Evolutionary conservation across 2,329 filamentous ascomycete species (phyloP), one percentile per base, ranked within the genome.

Genomic region (Fusarium graminum): DNA sequence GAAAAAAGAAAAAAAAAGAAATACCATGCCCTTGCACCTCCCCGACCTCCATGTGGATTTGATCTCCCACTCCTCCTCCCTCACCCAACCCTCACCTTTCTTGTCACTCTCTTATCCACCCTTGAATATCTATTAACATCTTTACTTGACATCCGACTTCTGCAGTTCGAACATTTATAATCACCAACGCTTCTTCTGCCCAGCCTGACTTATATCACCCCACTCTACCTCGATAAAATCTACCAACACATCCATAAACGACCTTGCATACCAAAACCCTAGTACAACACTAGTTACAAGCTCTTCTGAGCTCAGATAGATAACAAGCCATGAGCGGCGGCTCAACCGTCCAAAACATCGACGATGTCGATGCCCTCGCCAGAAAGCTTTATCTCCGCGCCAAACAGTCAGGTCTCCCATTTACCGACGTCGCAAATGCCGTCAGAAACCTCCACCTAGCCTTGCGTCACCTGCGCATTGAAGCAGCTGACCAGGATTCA

Each of bases 401-500:
- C 50, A 83, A 83, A 64, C 72, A 77, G 25, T 74, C 71, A 16
- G 77, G 80, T 26, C 80, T 82, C 4, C 80, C 83, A 40, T 85
- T 87, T 58, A 79, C 79, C 53, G 80, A 83, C 42, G 79, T 86
- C 44, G 80, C 84, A 14, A 72, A 76, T 14, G 81, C 82, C 34
- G 81, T 89, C 38, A 82, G 82, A 53, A 79, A 79, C 41, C 78
- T 90, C 39, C 83, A 89, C 67, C 81, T 81, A 7, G 83, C 83
- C 13, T 78, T 90, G 8, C 83, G 85, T 53, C 84, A 88, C 68
- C 78, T 90, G 26, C 85, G 84, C 53, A 79, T 82, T 64, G 87
- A 89, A 76, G 82, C 83, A 38, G 81, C 85, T 64, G 86, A 87
- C 67, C 79, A 80, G 2, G 84, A 85, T 67, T 88, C 87, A 11